A percentile compares a stretch with the other conserved stretches of the same genome.
phyloP scores from a whole-genome alignment of 1,139 yeast genomes.

The Maudiozyma humilis region DNA sequence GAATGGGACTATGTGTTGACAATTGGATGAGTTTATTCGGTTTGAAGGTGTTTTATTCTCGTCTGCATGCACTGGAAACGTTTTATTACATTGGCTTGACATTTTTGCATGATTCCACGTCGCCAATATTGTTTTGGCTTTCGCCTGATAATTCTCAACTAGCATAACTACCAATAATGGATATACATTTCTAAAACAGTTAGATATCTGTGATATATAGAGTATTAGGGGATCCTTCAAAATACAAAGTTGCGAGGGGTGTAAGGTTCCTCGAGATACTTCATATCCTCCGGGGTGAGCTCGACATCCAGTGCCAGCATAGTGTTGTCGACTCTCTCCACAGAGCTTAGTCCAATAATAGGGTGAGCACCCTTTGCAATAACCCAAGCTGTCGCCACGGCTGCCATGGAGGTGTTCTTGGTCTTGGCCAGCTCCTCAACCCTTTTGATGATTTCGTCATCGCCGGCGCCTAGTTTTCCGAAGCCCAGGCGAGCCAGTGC shows the following conservation, averaged over 20 bases:
- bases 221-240: neutral
- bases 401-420: constrained; percentile 43
- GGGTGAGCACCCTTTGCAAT: constrained; percentile 44
- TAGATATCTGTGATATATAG: too few species aligned
- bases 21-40: too few species aligned
- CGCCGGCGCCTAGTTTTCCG: neutral
- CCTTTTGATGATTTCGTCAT: constrained; percentile 36
- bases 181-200: too few species aligned
- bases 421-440: constrained; percentile 47
- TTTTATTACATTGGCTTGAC: too few species aligned
- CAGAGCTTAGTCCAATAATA: constrained; percentile 40
- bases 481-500: neutral
- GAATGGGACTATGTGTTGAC: too few species aligned
- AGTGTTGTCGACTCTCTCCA: constrained; percentile 44
- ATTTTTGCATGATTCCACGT: too few species aligned
- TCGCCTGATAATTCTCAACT: too few species aligned
- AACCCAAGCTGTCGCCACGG: constrained; percentile 49
- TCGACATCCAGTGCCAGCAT: constrained; percentile 37
- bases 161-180: too few species aligned
- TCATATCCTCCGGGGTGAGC: constrained; percentile 40
- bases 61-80: too few species aligned
- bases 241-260: constrained; percentile 1
- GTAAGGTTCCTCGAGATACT: constrained; percentile 46
- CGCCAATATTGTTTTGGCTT: too few species aligned
- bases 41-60: too few species aligned